These are phyloP conservation scores for Pleurozium schreberi DNA, from an alignment of 225 moss, liverwort and hornwort genomes.

Conservation along the genomic window DNA sequence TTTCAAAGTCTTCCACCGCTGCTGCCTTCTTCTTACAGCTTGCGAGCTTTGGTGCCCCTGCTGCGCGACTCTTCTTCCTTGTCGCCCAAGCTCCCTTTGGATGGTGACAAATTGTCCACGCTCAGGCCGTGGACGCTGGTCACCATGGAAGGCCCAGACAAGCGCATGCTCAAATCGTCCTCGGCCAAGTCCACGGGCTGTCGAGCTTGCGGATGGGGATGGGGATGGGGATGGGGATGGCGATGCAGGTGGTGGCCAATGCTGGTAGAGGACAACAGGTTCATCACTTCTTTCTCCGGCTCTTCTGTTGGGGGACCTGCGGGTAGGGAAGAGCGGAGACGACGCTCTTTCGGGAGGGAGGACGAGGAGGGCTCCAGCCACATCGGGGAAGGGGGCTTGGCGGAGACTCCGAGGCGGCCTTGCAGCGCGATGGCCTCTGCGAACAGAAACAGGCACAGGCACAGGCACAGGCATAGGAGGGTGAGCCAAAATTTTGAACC, in stretches of 20 bases:
- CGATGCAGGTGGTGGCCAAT: not conserved
- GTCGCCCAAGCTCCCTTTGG: not conserved
- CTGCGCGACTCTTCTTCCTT: not conserved
- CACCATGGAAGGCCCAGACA: not conserved
- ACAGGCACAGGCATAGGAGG: not conserved
- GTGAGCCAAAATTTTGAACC: not conserved
- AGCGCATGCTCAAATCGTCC: constrained; percentile 11
- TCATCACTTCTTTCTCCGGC: not conserved
- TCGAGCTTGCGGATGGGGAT: not conserved
- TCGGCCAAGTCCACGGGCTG: not conserved
- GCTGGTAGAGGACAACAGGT: constrained; percentile 16
- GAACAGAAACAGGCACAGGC: not conserved
- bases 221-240: not conserved
- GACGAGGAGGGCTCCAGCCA: not conserved
- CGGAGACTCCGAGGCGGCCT: not conserved
- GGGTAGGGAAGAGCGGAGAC: not conserved
- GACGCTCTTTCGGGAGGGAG: not conserved
- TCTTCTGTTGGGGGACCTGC: not conserved
- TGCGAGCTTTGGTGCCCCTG: constrained; percentile 9
- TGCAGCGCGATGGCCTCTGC: constrained; percentile 33
- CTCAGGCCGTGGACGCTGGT: not conserved
- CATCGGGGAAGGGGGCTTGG: not conserved
- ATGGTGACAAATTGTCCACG: not conserved
- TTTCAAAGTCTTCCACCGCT: no score
- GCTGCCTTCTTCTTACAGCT: no score